Base-by-base conservation (phyloP, 2,329 filamentous ascomycete species). In the Monilinia laxa region DNA sequence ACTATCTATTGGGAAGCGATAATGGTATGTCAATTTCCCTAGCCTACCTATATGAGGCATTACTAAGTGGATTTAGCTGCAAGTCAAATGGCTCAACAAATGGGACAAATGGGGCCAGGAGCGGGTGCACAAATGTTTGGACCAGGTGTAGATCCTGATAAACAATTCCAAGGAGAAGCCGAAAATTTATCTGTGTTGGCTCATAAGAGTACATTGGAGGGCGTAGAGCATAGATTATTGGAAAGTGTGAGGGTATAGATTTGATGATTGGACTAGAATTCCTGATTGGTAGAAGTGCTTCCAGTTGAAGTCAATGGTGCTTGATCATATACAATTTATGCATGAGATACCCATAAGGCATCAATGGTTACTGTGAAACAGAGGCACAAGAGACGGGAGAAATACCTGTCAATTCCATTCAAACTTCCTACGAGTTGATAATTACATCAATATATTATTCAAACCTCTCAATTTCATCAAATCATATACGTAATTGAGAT, bases 101-200 rank as follows among this genome's bases (percentile, higher is more conserved):
- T 93, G 89, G 84, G 84, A 18, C 85, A 88, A 74, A 89, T 92
- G 83, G 91, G 87, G 47, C 87, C 89, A 56, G 71, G 85, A 84
- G 40, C 87, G 76, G 80, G 79, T 56, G 79, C 79, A 55, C 81
- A 93, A 75, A 90, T 95, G 81, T 96, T 97, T 78, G 93, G 91
- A 40, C 93, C 95, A 0, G 93, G 94, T 31, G 90, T 95, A 75
- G 96, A 99, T 76, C 92, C 93, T 0, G 91, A 98, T 80, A 99
- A 99, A 83, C 86, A 97, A 77, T 99, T 97, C 80, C 83, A 90
- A 77, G 91, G 84, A 57, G 95, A 99, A 80, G 91, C 91, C 3
- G 95, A 99, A 83, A 99, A 99, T 79, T 79, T 99, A 70, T 93
- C 96, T 73, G 95, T 99, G 31, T 85, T 96, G 75, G 93, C 97